phyloP scores from a whole-genome alignment of 1,139 yeast genomes.

The Zygosaccharomyces sapae region DNA sequence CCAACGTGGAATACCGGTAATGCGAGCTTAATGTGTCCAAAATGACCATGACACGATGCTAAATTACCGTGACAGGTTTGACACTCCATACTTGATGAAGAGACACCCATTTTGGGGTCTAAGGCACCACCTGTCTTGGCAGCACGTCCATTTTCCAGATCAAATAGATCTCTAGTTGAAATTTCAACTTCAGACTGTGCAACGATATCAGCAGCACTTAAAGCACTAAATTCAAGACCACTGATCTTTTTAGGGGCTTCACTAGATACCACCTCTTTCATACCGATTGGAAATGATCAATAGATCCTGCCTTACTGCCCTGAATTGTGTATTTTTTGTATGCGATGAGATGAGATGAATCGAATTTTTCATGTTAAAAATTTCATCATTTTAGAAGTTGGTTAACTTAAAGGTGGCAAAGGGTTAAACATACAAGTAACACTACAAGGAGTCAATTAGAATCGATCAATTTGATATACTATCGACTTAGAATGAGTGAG shows the following conservation, averaged over 20 bases:
- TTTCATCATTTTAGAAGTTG: background rate
- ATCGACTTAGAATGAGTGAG: slow-evolving; percentile 1
- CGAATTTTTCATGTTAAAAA: slow-evolving; percentile 2
- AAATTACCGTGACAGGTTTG: slow-evolving; percentile 86
- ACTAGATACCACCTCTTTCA: slow-evolving; percentile 49
- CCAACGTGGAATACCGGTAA: slow-evolving; percentile 98
- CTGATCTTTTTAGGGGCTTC: slow-evolving; percentile 85
- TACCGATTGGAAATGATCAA: slow-evolving; percentile 8
- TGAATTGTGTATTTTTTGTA: background rate
- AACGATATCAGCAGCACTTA: slow-evolving; percentile 83
- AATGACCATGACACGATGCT: slow-evolving; percentile 97
- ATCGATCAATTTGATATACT: background rate
- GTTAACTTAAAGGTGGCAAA: slow-evolving; percentile 9
- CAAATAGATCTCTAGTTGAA: slow-evolving; percentile 88
- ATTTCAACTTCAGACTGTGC: slow-evolving; percentile 95
- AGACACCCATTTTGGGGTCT: slow-evolving; percentile 91
- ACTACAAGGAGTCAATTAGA: background rate
- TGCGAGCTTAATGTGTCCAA: slow-evolving; percentile 90
- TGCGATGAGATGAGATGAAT: slow-evolving; percentile 5
- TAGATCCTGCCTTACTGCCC: background rate
- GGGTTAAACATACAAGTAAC: background rate
- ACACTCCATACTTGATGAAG: slow-evolving; percentile 80
- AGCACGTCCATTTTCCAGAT: slow-evolving; percentile 76
- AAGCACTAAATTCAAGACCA: slow-evolving; percentile 89
- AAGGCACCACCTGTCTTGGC: slow-evolving; percentile 84